Evolutionary conservation across 2,329 filamentous ascomycete species (phyloP), one percentile per base, ranked within the genome.

Genomic region (Colletotrichum spaethianum): DNA sequence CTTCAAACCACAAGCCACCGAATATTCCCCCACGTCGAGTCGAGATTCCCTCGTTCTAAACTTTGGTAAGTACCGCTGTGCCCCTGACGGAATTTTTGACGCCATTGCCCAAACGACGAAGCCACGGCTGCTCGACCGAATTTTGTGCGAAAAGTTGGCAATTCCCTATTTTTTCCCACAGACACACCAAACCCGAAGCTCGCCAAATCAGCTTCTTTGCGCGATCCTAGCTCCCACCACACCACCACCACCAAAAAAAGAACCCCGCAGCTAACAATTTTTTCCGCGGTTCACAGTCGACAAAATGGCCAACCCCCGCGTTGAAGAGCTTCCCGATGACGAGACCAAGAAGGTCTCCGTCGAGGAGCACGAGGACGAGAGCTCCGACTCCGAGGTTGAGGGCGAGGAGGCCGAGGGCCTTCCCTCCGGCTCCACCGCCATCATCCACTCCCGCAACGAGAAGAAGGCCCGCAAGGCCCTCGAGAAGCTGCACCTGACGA

Each of bases 391-490:
- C 78, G 95, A 96, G 83, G 90, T 90, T 79, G 93, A 93, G 79
- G 92, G 90, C 79, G 95, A 96, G 84, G 92, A 90, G 75, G 69
- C 69, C 16, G 91, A 88, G 78, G 90, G 90, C 78, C 83, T 90
- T 77, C 94, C 96, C 83, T 93, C 93, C 78, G 96, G 96, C 82
- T 94, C 95, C 81, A 91, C 93, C 76, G 93, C 96, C 82, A 91
- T 96, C 80, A 93, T 99, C 82, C 96, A 98, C 91, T 98, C 94
- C 83, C 95, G 96, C 86, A 98, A 98, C 89, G 96, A 99, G 93
- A 99, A 99, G 94, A 99, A 99, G 93, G 97, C 96, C 80, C 93
- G 96, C 88, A 99, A 99, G 92, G 95, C 95, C 82, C 97, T 99
- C 84, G 94, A 95, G 86, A 99, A 99, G 92, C 92, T 98, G 82